Percentiles rank a stretch among this genome's conserved stretches.
Conservation (phyloP, 805 yeast genomes). For the Lipomyces sp. region DNA sequence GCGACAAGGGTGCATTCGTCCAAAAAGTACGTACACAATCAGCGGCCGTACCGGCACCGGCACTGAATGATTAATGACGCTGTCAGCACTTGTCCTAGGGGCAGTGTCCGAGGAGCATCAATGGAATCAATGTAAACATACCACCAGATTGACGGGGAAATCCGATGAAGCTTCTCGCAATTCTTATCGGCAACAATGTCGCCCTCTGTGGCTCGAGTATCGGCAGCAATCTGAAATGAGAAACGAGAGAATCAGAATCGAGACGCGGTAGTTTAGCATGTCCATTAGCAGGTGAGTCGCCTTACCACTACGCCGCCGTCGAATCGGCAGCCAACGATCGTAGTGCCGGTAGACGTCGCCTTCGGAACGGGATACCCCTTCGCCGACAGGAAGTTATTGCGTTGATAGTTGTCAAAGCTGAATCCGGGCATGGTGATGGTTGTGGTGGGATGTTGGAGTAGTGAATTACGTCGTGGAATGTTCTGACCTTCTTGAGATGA, state of each 20-base stretch:
- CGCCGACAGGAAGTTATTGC: slow-evolving; percentile 71
- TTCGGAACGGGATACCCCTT: slow-evolving; percentile 75
- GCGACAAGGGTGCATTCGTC: too few relatives aligned
- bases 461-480: slow-evolving; percentile 4
- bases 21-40: slow-evolving; percentile 55
- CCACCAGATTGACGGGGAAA: slow-evolving; percentile 79
- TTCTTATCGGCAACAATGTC: slow-evolving; percentile 96
- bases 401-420: slow-evolving; percentile 87
- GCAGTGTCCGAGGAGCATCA: neutral
- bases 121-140: slow-evolving; percentile 5
- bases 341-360: slow-evolving; percentile 98
- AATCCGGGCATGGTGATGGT: slow-evolving; percentile 54
- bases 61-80: slow-evolving; percentile 53
- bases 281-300: neutral
- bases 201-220: slow-evolving; percentile 97
- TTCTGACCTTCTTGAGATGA: slow-evolving; percentile 1
- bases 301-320: slow-evolving; percentile 78
- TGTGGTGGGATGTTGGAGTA: neutral
- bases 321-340: slow-evolving; percentile 94
- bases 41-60: slow-evolving; percentile 99
- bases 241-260: neutral
- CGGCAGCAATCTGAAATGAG: slow-evolving; percentile 72
- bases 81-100: neutral
- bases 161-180: slow-evolving; percentile 87
- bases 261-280: neutral